Percentiles rank a stretch among this genome's conserved stretches.
phyloP scores from a whole-genome alignment of 163 green algal genomes.

The Scenedesmus sp. region DNA sequence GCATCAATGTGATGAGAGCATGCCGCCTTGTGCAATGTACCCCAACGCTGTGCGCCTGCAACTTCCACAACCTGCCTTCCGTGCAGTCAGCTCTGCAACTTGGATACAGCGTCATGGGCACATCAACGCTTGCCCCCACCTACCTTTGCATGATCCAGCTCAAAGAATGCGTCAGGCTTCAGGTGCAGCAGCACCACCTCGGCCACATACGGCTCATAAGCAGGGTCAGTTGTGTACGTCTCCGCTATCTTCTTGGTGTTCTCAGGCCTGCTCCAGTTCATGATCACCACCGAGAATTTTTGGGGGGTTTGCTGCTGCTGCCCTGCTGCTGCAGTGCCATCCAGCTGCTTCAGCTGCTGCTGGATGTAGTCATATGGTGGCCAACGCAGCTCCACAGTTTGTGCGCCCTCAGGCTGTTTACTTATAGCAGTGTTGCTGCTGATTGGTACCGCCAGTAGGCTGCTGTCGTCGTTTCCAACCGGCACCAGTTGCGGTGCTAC shows the following conservation, averaged over 20 bases:
- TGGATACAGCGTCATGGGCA: background rate
- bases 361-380: background rate
- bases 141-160: background rate
- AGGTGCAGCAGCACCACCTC: background rate
- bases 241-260: constrained; percentile 4
- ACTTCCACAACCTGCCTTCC: background rate
- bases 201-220: background rate
- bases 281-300: constrained; percentile 17
- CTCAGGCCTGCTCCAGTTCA: constrained; percentile 16
- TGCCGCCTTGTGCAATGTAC: too few species aligned
- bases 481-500: background rate
- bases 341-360: background rate
- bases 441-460: background rate
- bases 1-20: too few species aligned
- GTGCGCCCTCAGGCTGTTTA: background rate
- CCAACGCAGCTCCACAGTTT: constrained; percentile 11
- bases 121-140: background rate
- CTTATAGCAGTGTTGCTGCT: background rate
- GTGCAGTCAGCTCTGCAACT: background rate
- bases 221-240: background rate
- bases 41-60: too few species aligned
- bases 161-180: background rate
- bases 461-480: background rate
- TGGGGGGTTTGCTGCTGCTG: background rate
- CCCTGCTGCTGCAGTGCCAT: background rate